Conservation (phyloP, 108 stramenopile genomes). For the Aurantiochytrium sp. region DNA sequence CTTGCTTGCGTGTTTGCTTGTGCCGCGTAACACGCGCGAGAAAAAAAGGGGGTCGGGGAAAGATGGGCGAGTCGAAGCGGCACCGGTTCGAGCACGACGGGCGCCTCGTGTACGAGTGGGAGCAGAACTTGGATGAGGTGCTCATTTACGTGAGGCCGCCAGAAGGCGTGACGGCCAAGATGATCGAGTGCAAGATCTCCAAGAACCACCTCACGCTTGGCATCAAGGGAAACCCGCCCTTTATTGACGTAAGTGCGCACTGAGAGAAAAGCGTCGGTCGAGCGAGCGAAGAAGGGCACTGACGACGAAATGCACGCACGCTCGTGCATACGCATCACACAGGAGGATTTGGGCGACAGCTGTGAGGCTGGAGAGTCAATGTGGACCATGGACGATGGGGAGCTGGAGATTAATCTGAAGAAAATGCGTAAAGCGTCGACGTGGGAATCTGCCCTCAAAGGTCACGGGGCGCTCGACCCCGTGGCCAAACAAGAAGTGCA, state of each 20-base stretch:
- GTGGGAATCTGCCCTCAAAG: neutral
- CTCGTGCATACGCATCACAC: too few species aligned
- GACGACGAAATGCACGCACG: neutral
- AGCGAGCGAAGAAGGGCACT: too few species aligned
- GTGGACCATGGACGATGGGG: constrained; percentile 25
- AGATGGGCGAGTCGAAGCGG: constrained; percentile 46
- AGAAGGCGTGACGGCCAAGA: constrained; percentile 36
- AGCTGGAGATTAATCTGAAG: neutral
- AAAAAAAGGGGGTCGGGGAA: too few species aligned
- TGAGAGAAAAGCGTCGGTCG: too few species aligned
- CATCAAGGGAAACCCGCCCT: constrained; percentile 58
- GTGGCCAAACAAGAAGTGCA: constrained; percentile 67
- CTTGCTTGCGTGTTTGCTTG: too few species aligned
- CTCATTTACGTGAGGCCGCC: constrained; percentile 67
- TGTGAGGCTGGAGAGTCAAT: constrained; percentile 16
- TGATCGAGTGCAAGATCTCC: constrained; percentile 36
- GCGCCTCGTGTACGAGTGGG: constrained; percentile 81
- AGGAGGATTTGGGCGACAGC: neutral
- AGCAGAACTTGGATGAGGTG: constrained; percentile 82
- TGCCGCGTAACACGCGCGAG: too few species aligned
- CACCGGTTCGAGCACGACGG: constrained; percentile 62
- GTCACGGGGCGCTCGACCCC: constrained; percentile 46
- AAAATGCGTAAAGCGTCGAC: constrained; percentile 22
- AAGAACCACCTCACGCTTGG: constrained; percentile 38
- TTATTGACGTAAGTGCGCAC: constrained; percentile 54